A percentile compares a stretch with the other conserved stretches of the same genome.
Conservation (phyloP, 495 filamentous ascomycete species). For the Penicillium malachiteum region DNA sequence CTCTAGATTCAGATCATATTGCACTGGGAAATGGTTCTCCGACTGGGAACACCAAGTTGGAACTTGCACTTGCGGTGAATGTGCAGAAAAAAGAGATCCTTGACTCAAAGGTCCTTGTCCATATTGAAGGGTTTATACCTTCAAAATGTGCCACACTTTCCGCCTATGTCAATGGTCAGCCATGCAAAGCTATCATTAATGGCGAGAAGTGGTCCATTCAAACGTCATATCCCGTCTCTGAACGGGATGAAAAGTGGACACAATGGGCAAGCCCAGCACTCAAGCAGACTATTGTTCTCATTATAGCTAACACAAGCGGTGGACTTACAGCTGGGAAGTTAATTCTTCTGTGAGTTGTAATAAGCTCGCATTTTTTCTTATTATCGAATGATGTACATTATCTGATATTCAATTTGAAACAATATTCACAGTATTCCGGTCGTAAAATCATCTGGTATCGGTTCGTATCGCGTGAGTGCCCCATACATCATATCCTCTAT, state of each 20-base stretch:
- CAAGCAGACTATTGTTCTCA: slow-evolving; percentile 28
- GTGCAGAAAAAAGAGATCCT: slow-evolving; percentile 20
- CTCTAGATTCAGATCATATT: slow-evolving; percentile 29
- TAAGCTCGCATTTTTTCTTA: neutral
- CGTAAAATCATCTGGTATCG: slow-evolving; percentile 8
- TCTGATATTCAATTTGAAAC: neutral
- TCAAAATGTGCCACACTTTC: slow-evolving; percentile 4
- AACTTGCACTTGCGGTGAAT: slow-evolving; percentile 16
- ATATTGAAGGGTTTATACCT: slow-evolving; percentile 13
- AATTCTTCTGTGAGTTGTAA: slow-evolving; percentile 18
- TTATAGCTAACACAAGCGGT: slow-evolving; percentile 15
- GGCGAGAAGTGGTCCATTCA: slow-evolving; percentile 17
- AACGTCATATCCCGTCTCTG: slow-evolving; percentile 23
- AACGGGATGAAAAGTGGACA: slow-evolving; percentile 29
- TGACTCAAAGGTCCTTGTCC: slow-evolving; percentile 20
- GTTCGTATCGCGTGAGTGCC: slow-evolving; percentile 10
- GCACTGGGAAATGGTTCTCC: neutral
- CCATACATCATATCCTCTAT: slow-evolving; percentile 34
- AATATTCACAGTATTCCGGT: slow-evolving; percentile 4
- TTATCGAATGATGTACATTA: slow-evolving; percentile 2
- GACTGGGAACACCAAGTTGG: neutral
- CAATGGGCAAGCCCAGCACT: slow-evolving; percentile 33
- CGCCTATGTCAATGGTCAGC: slow-evolving; percentile 31
- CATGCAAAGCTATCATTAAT: slow-evolving; percentile 15
- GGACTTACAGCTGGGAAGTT: slow-evolving; percentile 26